Percentiles rank a stretch among this genome's conserved stretches.
phyloP scores from a whole-genome alignment of 441 rosid genomes.

The Omphalea diandra region DNA sequence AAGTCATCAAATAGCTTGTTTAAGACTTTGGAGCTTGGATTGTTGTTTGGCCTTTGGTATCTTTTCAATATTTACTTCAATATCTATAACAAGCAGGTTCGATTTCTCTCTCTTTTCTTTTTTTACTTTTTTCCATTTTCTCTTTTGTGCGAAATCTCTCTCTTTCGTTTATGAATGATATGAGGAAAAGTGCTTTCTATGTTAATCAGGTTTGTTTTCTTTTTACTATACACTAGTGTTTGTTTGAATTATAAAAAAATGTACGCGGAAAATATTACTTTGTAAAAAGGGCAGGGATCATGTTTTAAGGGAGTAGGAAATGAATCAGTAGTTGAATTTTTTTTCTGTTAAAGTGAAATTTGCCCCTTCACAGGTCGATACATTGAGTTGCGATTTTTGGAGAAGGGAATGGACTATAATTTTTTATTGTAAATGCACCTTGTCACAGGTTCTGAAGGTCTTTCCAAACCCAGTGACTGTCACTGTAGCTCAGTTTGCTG shows the following conservation, averaged over 20 bases:
- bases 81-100: slow-evolving; percentile 96
- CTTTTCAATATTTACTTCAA: slow-evolving; percentile 98
- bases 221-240: not conserved
- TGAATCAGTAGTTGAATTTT: not conserved
- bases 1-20: slow-evolving; percentile 34
- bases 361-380: not conserved
- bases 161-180: no score
- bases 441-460: slow-evolving; percentile 79
- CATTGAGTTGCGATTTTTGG: not conserved
- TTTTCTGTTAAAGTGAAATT: not conserved
- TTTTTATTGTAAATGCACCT: not conserved
- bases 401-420: not conserved
- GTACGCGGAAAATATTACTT: no score
- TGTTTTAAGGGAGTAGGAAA: not conserved
- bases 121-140: no score
- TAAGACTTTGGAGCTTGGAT: slow-evolving; percentile 63
- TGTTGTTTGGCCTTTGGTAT: slow-evolving; percentile 83
- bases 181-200: not conserved
- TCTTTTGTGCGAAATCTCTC: no score
- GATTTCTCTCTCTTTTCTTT: not conserved
- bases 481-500: slow-evolving; percentile 71
- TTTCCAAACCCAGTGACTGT: slow-evolving; percentile 74
- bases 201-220: not conserved
- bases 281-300: not conserved
- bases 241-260: not conserved